phyloP scores from a whole-genome alignment of 345 rosid genomes.

The Diplotaxis tenuifolia region DNA sequence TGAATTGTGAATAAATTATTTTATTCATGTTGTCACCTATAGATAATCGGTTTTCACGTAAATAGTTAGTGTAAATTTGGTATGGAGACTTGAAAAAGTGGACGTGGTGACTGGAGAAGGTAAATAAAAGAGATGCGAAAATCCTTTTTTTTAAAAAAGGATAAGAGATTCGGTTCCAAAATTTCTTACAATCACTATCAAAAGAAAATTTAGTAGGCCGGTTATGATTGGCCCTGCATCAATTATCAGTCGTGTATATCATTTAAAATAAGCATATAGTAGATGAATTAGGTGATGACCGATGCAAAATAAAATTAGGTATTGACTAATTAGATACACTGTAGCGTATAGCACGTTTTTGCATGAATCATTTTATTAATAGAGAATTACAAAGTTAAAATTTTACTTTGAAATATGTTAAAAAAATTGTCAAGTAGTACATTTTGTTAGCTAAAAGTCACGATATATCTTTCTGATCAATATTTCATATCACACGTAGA shows the following conservation, averaged over 20 bases:
- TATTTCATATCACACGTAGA: neutral
- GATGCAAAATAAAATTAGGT: neutral
- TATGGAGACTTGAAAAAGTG: neutral
- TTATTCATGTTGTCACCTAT: neutral
- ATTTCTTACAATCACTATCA: neutral
- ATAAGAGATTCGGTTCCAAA: too few species aligned
- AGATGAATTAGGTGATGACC: constrained; percentile 24
- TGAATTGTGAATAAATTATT: neutral
- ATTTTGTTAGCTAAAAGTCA: neutral
- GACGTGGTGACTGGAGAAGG: neutral
- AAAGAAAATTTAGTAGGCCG: neutral
- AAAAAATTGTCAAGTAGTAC: neutral
- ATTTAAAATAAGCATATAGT: neutral
- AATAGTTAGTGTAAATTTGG: neutral
- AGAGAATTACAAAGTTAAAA: neutral
- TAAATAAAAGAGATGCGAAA: too few species aligned
- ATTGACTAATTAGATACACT: constrained; percentile 5
- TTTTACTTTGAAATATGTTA: neutral
- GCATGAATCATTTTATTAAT: neutral
- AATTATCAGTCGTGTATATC: neutral
- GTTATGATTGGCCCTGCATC: neutral
- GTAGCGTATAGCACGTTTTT: constrained; percentile 16
- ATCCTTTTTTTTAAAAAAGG: too few species aligned
- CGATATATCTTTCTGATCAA: neutral
- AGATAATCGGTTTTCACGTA: neutral